phyloP scores from a whole-genome alignment of 768 basidiomycete genomes.

The Kwoniella sp. region DNA sequence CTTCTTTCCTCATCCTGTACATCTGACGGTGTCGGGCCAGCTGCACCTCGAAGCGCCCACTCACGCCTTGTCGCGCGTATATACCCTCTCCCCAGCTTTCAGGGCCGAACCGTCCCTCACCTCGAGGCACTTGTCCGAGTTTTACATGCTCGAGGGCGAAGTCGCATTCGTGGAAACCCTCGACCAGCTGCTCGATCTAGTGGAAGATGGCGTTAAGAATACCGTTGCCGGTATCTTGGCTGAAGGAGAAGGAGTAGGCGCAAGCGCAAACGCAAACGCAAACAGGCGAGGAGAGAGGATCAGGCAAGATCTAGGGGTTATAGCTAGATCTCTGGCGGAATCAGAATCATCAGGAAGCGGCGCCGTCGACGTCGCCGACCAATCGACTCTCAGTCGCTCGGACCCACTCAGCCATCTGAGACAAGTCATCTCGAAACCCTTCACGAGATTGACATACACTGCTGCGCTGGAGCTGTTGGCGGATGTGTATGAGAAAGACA shows the following conservation, averaged over 20 bases:
- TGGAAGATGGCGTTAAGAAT: constrained; percentile 64
- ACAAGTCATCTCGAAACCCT: constrained; percentile 61
- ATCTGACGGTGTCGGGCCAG: constrained; percentile 93
- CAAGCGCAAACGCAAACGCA: no score
- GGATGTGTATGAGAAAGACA: constrained; percentile 33
- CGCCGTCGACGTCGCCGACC: constrained; percentile 7
- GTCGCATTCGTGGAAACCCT: constrained; percentile 66
- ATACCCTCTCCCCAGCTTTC: constrained; percentile 91
- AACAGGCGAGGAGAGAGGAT: constrained; percentile 17
- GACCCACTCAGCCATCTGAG: constrained; percentile 52
- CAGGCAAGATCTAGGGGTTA: constrained; percentile 26
- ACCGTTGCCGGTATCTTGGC: constrained; percentile 47
- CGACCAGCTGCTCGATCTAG: constrained; percentile 63
- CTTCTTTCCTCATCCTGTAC: constrained; percentile 59
- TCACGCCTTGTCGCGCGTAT: constrained; percentile 75
- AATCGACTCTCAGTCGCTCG: background rate
- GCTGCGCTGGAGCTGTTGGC: constrained; percentile 70
- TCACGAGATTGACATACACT: constrained; percentile 77
- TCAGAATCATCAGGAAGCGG: constrained; percentile 2
- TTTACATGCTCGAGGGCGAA: constrained; percentile 99
- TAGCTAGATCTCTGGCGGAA: constrained; percentile 24
- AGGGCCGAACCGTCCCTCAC: constrained; percentile 89
- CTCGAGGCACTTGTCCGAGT: constrained; percentile 89
- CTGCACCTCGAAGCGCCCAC: constrained; percentile 90
- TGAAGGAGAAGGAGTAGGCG: background rate